These are phyloP conservation scores for Patellifolia procumbens DNA, from an alignment of 179 eudicot genomes.

Conservation along the genomic window DNA sequence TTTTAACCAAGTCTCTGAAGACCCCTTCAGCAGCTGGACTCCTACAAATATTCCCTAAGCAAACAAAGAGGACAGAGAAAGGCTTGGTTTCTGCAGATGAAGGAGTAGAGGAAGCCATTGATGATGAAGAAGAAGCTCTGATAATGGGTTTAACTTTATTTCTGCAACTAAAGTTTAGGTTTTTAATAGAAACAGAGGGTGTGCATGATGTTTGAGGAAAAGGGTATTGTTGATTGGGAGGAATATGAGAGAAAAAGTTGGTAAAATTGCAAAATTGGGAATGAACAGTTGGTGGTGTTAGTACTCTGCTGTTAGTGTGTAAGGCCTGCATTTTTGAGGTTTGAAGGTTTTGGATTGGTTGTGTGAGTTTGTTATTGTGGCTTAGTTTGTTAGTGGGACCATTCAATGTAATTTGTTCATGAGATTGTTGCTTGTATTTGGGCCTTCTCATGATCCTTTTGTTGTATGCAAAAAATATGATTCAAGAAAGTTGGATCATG, in stretches of 20 bases:
- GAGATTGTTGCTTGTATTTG: neutral
- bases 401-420: neutral
- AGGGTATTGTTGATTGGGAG: conserved; percentile 4
- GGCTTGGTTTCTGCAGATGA: conserved; percentile 46
- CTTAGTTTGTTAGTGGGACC: conserved; percentile 13
- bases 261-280: conserved; percentile 12
- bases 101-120: conserved; percentile 56
- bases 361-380: conserved; percentile 15
- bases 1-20: conserved; percentile 66
- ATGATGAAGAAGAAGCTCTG: conserved; percentile 30
- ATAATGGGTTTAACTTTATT: conserved; percentile 24
- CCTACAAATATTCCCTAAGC: conserved; percentile 91
- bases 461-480: neutral
- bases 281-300: conserved; percentile 20
- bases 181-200: conserved; percentile 18
- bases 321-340: conserved; percentile 28
- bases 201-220: conserved; percentile 18
- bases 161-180: conserved; percentile 17
- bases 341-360: conserved; percentile 23
- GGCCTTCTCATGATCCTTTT: neutral
- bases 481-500: too few species aligned
- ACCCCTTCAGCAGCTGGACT: conserved; percentile 99
- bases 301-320: conserved; percentile 1
- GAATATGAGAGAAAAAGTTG: conserved; percentile 10
- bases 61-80: conserved; percentile 80